Evolutionary conservation across 441 rosid species (phyloP).

Genomic region (Croton setiger): DNA sequence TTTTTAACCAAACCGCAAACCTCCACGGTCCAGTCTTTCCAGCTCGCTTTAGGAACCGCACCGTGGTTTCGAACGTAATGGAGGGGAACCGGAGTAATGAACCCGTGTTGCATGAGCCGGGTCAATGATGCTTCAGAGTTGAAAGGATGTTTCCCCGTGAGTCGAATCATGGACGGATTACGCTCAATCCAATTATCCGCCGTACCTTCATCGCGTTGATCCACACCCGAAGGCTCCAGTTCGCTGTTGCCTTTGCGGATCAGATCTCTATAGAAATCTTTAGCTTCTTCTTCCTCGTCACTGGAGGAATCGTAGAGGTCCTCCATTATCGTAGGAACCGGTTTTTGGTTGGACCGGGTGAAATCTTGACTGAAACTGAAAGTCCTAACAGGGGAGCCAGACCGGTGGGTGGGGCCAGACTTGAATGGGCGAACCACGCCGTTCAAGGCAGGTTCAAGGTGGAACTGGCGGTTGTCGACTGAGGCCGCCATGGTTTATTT

Average conservation of each 20-base stretch:
- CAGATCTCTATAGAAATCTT: slow-evolving; percentile 34
- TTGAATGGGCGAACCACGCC: slow-evolving; percentile 51
- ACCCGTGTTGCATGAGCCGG: slow-evolving; percentile 88
- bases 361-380: slow-evolving; percentile 15
- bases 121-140: slow-evolving; percentile 72
- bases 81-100: slow-evolving; percentile 87
- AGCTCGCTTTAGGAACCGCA: slow-evolving; percentile 55
- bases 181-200: slow-evolving; percentile 78
- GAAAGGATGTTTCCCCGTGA: slow-evolving; percentile 92
- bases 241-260: slow-evolving; percentile 50
- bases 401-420: slow-evolving; percentile 33
- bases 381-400: slow-evolving; percentile 34
- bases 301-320: slow-evolving; percentile 34
- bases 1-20: slow-evolving; percentile 66
- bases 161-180: slow-evolving; percentile 74
- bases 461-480: slow-evolving; percentile 74
- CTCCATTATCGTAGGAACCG: slow-evolving; percentile 14
- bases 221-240: slow-evolving; percentile 61
- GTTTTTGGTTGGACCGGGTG: slow-evolving; percentile 18
- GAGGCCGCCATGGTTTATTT: slow-evolving; percentile 70
- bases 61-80: slow-evolving; percentile 95
- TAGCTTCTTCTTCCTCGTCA: slow-evolving; percentile 41
- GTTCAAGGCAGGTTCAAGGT: slow-evolving; percentile 41
- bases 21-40: slow-evolving; percentile 76
- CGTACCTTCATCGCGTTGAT: slow-evolving; percentile 63